Evolutionary conservation across 1,139 yeast genomes (phyloP), one percentile per base, ranked within the genome.

Genomic region (Geotrichum reessii): DNA sequence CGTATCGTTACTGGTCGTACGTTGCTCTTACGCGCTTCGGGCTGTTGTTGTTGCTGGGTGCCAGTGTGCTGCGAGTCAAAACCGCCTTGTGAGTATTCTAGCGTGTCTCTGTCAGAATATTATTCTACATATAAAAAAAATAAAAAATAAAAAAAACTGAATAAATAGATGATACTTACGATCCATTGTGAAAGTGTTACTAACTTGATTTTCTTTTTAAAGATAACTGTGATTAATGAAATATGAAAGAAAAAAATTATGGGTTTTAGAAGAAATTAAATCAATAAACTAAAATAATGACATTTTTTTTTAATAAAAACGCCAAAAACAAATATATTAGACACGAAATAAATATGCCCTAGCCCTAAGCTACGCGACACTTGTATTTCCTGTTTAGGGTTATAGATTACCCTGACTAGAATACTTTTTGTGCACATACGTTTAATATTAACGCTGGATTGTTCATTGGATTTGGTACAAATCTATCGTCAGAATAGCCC

Each of bases 1-100:
- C 54, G 31, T 12, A 55, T 50, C 12, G 54, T 50, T 31, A 55
- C 53, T 1, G 58, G 58, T 14, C 58, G 53, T 17, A 55, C 27
- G n/a, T 53, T 24, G n/a, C 50, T 50, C 17, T 50, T 44, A 40
- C 54, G 50, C 42, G 44, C 27, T 31, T 50, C 58, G 3, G 37
- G 47, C 19, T 25, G 46, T 14, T 48, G 53, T 2, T 33, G 40
- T 14, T 33, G 40, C 40, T 33, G 40, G 40, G 17, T n/a, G 14
- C 40, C 40, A 2, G n/a, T 33, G n/a, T 33, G 40, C n/a, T 33
- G 40, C 14, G 40, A 33, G 40, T 33, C 40, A 17, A 33, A 33
- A 12, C 40, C 40, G n/a, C 40, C 40, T 33, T 33, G 40, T 2
- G 40, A 33, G n/a, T 33, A 33, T 5, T 33, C 40, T 33, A 12